phyloP scores from a whole-genome alignment of 2,329 filamentous ascomycete species.

The Verticillium longisporum region DNA sequence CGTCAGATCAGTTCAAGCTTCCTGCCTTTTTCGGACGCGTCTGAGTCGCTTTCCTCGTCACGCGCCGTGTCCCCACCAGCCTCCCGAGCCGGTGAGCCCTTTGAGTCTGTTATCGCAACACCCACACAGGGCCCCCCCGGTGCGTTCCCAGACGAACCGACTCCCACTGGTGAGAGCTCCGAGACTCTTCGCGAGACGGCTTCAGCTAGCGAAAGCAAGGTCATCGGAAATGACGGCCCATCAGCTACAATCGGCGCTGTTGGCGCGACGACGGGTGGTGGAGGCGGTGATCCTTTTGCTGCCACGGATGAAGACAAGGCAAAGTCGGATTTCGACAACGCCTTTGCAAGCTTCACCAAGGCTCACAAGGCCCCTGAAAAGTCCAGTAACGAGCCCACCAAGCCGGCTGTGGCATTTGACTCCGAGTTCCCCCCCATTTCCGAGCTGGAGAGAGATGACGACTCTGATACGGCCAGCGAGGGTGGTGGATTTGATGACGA shows the following conservation, averaged over 20 bases:
- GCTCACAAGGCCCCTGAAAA: slow-evolving; percentile 44
- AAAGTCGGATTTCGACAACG: slow-evolving; percentile 79
- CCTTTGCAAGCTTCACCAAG: slow-evolving; percentile 68
- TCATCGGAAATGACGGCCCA: slow-evolving; percentile 21
- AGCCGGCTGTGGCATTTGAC: slow-evolving; percentile 48
- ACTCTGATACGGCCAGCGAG: slow-evolving; percentile 75
- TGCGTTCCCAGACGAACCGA: slow-evolving; percentile 29
- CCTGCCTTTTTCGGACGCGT: slow-evolving; percentile 60
- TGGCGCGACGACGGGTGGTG: not conserved
- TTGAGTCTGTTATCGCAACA: slow-evolving; percentile 18
- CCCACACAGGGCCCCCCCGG: slow-evolving; percentile 20
- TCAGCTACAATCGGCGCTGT: slow-evolving; percentile 4
- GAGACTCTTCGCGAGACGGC: not conserved
- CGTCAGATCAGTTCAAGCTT: slow-evolving; percentile 73
- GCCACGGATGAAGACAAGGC: slow-evolving; percentile 50
- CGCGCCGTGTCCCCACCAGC: slow-evolving; percentile 70
- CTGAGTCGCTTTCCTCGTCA: slow-evolving; percentile 68
- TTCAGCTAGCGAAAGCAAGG: slow-evolving; percentile 17
- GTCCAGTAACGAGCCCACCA: slow-evolving; percentile 30
- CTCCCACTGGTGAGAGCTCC: slow-evolving; percentile 25
- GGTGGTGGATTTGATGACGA: slow-evolving; percentile 88
- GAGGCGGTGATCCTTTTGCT: slow-evolving; percentile 40
- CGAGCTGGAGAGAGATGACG: slow-evolving; percentile 73
- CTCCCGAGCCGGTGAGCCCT: slow-evolving; percentile 46
- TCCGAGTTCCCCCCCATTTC: slow-evolving; percentile 90